phyloP scores from a whole-genome alignment of 441 rosid species.

The Corymbia citriodora region DNA sequence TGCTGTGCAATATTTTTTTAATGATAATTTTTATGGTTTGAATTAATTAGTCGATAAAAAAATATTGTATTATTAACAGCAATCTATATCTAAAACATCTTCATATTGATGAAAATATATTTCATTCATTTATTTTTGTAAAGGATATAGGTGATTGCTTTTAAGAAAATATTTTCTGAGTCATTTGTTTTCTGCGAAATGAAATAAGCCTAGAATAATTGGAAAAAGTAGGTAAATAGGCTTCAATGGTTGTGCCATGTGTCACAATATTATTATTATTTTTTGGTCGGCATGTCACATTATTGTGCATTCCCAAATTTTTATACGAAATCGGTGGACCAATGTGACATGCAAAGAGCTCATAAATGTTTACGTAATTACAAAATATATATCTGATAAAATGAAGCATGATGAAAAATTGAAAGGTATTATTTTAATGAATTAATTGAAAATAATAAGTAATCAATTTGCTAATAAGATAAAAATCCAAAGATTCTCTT shows the following conservation, averaged over 20 bases:
- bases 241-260: not conserved
- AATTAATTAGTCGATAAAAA: too few relatives aligned
- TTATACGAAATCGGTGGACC: not conserved
- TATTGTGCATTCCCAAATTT: not conserved
- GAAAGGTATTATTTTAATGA: not conserved
- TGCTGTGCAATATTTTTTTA: too few relatives aligned
- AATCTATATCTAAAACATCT: too few relatives aligned
- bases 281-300: not conserved
- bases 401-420: not conserved
- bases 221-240: not conserved
- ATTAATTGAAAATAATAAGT: not conserved
- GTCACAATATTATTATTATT: not conserved
- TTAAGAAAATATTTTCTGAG: too few relatives aligned
- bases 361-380: not conserved
- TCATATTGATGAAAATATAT: too few relatives aligned
- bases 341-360: not conserved
- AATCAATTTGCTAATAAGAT: not conserved
- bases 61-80: rapidly evolving
- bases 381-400: not conserved
- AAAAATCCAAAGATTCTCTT: not conserved
- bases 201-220: not conserved
- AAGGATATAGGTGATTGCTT: too few relatives aligned
- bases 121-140: too few relatives aligned
- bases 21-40: not conserved
- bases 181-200: rapidly evolving